Percentiles rank a stretch among this genome's conserved stretches.
phyloP scores from a whole-genome alignment of 345 rosid genomes.

The Gossypium herbaceum region DNA sequence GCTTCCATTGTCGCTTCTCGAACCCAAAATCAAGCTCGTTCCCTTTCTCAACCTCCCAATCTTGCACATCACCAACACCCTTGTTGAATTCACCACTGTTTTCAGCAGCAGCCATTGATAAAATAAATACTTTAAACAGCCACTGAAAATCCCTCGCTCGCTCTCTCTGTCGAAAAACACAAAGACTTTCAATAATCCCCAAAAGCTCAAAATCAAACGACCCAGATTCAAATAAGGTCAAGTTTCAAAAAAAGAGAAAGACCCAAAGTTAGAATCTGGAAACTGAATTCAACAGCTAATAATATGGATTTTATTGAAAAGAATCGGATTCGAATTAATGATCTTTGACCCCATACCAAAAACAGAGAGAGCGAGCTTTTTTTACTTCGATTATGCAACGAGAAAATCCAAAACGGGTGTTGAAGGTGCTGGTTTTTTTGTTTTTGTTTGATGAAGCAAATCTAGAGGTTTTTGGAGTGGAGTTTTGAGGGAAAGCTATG shows the following conservation, averaged over 20 bases:
- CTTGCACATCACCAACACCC: slow-evolving; percentile 33
- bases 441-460: not conserved
- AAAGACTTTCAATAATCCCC: not conserved
- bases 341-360: slow-evolving; percentile 30
- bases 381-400: not conserved
- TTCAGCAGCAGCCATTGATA: slow-evolving; percentile 40
- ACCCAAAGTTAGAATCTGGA: slow-evolving; percentile 27
- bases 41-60: slow-evolving; percentile 44
- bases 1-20: slow-evolving; percentile 50
- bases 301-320: slow-evolving; percentile 37
- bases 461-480: not conserved
- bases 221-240: slow-evolving; percentile 32
- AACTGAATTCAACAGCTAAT: slow-evolving; percentile 23
- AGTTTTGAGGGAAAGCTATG: not conserved
- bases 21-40: slow-evolving; percentile 23
- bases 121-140: not conserved
- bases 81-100: slow-evolving; percentile 50
- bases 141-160: slow-evolving; percentile 30
- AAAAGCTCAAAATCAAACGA: slow-evolving; percentile 11
- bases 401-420: slow-evolving; percentile 4
- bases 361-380: slow-evolving; percentile 32
- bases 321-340: slow-evolving; percentile 42
- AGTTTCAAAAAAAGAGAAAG: slow-evolving; percentile 2
- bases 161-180: slow-evolving; percentile 21
- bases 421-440: not conserved